A percentile compares a stretch with the other conserved stretches of the same genome.
Conservation (phyloP, 179 eudicot genomes). For the Silene coronaria region DNA sequence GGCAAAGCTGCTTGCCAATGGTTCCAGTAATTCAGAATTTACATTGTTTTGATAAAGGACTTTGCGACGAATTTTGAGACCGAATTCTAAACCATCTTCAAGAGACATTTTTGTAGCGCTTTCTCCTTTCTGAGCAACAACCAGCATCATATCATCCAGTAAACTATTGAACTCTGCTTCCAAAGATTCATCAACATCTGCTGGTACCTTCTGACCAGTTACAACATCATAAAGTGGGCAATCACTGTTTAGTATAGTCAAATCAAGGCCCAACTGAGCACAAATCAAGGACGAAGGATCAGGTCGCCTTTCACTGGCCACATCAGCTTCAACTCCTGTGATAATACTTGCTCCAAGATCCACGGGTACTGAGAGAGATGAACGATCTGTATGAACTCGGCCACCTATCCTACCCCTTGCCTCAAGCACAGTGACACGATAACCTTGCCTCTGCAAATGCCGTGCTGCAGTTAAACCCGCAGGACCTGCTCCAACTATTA, state of each 20-base stretch:
- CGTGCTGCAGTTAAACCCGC: slow-evolving; percentile 97
- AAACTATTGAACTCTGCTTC: slow-evolving; percentile 92
- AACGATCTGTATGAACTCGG: slow-evolving; percentile 80
- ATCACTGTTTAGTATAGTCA: slow-evolving; percentile 90
- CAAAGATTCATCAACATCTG: slow-evolving; percentile 71
- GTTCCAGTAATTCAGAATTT: slow-evolving; percentile 25
- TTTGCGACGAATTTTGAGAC: slow-evolving; percentile 55
- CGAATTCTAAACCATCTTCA: slow-evolving; percentile 90
- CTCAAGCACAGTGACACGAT: slow-evolving; percentile 72
- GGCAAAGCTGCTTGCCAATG: slow-evolving; percentile 17
- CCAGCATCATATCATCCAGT: slow-evolving; percentile 76
- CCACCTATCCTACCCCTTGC: slow-evolving; percentile 91
- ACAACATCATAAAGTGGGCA: slow-evolving; percentile 93
- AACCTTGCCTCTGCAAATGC: slow-evolving; percentile 93
- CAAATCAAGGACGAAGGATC: slow-evolving; percentile 96
- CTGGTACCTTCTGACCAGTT: slow-evolving; percentile 78
- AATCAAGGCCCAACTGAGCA: slow-evolving; percentile 91
- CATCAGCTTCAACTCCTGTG: slow-evolving; percentile 98
- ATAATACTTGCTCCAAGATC: slow-evolving; percentile 99
- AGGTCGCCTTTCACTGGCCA: slow-evolving; percentile 83
- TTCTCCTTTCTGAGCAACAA: slow-evolving; percentile 89
- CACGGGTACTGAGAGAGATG: slow-evolving; percentile 96
- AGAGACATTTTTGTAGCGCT: slow-evolving; percentile 79
- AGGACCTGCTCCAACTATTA: slow-evolving; percentile 94
- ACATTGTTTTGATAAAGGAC: slow-evolving; percentile 27